These are phyloP conservation scores for Aspergillus sojae DNA, from an alignment of 2,329 filamentous ascomycete species.

Conservation along the genomic window DNA sequence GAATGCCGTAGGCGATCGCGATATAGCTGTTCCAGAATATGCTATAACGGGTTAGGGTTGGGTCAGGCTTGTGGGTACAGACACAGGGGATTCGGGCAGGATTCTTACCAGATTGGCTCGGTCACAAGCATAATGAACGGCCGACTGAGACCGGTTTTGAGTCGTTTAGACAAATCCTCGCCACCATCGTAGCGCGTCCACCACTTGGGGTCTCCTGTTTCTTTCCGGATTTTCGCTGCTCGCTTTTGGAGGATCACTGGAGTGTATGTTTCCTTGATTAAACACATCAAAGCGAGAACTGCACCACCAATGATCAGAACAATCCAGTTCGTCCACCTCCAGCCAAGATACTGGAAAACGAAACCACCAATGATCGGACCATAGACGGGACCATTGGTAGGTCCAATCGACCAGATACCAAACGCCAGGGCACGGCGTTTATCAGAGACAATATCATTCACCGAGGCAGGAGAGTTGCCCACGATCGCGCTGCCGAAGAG, in stretches of 20 bases:
- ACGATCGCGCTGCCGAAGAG: constrained; percentile 76
- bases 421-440: constrained; percentile 76
- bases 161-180: constrained; percentile 55
- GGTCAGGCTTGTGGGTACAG: neutral
- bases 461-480: constrained; percentile 75
- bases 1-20: constrained; percentile 75
- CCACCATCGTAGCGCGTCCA: constrained; percentile 77
- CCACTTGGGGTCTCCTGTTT: constrained; percentile 68
- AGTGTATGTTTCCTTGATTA: constrained; percentile 72
- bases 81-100: neutral
- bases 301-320: constrained; percentile 69
- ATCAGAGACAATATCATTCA: constrained; percentile 77
- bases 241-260: constrained; percentile 68
- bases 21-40: constrained; percentile 71
- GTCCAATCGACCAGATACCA: constrained; percentile 77
- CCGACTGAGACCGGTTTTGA: constrained; percentile 72
- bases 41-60: constrained; percentile 39
- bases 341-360: constrained; percentile 66
- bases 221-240: constrained; percentile 62
- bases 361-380: constrained; percentile 78
- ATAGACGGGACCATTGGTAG: constrained; percentile 70
- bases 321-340: constrained; percentile 86
- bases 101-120: constrained; percentile 74
- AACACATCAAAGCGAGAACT: constrained; percentile 59
- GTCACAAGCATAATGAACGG: constrained; percentile 74